Percentiles rank a stretch among this genome's conserved stretches.
phyloP scores from a whole-genome alignment of 306 rosid species.

The Acacia crassicarpa region DNA sequence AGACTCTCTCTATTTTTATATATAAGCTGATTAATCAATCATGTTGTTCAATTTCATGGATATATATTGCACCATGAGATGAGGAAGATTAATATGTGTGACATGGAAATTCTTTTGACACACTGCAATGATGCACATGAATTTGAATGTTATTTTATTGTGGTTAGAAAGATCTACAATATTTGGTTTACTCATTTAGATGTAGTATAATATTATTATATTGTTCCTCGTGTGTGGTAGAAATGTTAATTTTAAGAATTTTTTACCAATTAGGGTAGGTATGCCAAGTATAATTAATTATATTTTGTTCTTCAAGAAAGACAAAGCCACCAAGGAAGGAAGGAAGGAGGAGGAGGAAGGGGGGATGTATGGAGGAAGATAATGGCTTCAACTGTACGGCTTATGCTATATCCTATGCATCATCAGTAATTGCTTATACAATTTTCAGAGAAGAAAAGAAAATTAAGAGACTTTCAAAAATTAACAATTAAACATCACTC shows the following conservation, averaged over 20 bases:
- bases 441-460: slow-evolving; percentile 29
- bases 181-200: neutral
- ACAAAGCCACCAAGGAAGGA: neutral
- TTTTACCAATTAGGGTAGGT: neutral
- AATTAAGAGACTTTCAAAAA: slow-evolving; percentile 25
- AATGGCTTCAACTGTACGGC: slow-evolving; percentile 55
- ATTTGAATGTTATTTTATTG: slow-evolving; percentile 13
- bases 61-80: neutral
- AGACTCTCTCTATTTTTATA: no score
- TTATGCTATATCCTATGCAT: slow-evolving; percentile 44
- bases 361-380: slow-evolving; percentile 8
- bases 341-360: neutral
- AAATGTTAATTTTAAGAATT: neutral
- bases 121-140: slow-evolving; percentile 28
- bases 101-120: neutral
- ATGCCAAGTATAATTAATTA: neutral
- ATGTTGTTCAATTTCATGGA: neutral
- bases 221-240: neutral
- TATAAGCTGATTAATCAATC: neutral
- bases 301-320: neutral
- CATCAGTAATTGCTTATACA: slow-evolving; percentile 46
- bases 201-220: neutral
- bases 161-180: slow-evolving; percentile 14
- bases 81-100: neutral
- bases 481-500: slow-evolving; percentile 20